Evolutionary conservation across 305 asterid species (phyloP), one percentile per base, ranked within the genome.

Genomic region (Fraxinus latifolia): DNA sequence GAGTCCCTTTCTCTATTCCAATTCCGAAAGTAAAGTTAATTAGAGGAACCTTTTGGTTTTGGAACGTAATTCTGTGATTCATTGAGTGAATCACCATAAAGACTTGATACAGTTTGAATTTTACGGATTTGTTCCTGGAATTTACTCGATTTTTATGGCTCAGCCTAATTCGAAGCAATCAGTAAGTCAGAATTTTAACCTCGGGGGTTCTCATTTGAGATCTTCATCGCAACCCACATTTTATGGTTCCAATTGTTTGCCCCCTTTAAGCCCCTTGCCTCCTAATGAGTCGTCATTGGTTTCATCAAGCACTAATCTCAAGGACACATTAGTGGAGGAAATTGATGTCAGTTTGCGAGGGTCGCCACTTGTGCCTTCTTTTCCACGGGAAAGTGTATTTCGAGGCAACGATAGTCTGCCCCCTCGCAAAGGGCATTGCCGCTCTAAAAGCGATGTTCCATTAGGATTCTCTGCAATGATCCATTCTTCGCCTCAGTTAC

Each of bases 401-500:
- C 84, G 88, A 73, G 90, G 87, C 5, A 86, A 44, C 34, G 88
- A 87, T 21, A 80, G 91, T 68, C 96, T 90, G 68, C 98, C 98
- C 9, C 95, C 97, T 74, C 88, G 92, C 75, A 91, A 79, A 84
- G 93, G 92, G 60, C 98, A 95, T 87, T 92, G 91, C 14, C 97
- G 97, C 33, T 89, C 98, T 12, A 95, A 39, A 50, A 93, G 98
- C 82, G 98, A 93, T 72, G 92, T 91, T 72, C 93, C 97, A 0
- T 85, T 93, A 25, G 98, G 92, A 47, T 93, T 92, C 85, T 91
- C 94, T 0, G 92, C 86, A 27, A 89, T 91, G 90, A 90, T 93
- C 53, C 93, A 92, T 82, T 90, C 97, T 55, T 89, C 97, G 0
- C 96, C 96, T 83, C 98, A 90, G 83, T 80, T 93, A 88, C 90